Conservation (phyloP, 305 asterid genomes). For the Andrographis paniculata region DNA sequence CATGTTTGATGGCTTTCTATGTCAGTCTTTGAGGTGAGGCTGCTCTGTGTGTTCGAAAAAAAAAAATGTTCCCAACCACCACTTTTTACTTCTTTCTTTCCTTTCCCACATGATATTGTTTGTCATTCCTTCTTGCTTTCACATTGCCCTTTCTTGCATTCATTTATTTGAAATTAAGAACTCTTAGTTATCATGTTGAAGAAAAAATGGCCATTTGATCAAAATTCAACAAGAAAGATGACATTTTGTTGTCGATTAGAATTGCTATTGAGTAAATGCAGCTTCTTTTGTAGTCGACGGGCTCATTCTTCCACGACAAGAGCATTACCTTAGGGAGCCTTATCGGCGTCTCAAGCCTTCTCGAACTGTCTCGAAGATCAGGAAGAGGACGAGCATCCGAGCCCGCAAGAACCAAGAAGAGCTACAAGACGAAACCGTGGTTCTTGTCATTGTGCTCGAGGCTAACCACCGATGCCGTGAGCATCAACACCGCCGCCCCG, state of each 20-base stretch:
- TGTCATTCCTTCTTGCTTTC: no score
- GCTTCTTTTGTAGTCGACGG: constrained; percentile 40
- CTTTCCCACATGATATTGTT: no score
- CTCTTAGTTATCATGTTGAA: no score
- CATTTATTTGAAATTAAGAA: no score
- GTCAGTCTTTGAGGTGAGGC: constrained; percentile 1
- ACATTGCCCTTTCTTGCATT: no score
- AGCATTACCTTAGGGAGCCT: constrained; percentile 65
- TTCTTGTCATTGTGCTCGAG: constrained; percentile 52
- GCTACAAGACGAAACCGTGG: constrained; percentile 45
- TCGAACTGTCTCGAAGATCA: constrained; percentile 51
- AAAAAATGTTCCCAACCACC: no score
- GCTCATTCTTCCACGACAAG: constrained; percentile 62
- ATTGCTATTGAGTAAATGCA: not conserved
- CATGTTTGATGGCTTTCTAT: constrained; percentile 22
- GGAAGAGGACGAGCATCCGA: constrained; percentile 33
- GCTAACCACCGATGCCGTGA: constrained; percentile 55
- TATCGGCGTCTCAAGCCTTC: constrained; percentile 55
- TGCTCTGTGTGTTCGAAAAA: no score
- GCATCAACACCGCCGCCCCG: constrained; percentile 26
- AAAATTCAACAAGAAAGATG: no score
- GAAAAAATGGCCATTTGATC: no score
- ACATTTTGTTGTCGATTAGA: not conserved
- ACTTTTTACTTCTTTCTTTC: no score
- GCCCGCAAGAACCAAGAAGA: constrained; percentile 30